A percentile compares a stretch with the other conserved stretches of the same genome.
Evolutionary conservation across 139 green algal species (phyloP).

Genomic region (Chlamydomonas asymmetrica): DNA sequence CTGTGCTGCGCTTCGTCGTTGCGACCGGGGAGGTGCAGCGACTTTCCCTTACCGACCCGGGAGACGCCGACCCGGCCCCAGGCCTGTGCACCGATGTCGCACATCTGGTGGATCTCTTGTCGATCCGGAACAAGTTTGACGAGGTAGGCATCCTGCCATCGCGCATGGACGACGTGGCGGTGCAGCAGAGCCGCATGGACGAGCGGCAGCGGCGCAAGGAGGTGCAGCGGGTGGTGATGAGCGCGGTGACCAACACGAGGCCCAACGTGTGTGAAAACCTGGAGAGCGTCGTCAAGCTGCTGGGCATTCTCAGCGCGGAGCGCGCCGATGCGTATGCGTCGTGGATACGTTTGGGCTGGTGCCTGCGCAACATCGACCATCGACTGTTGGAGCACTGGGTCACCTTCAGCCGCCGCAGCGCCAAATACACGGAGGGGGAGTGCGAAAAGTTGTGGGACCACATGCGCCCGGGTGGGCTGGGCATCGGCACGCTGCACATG

Average conservation of each 20-base stretch:
- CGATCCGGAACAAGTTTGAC: conserved; percentile 19
- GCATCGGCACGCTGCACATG: conserved; percentile 18
- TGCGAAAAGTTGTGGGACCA: conserved; percentile 7
- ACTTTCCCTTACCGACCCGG: background rate
- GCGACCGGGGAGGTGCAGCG: background rate
- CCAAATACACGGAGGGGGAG: conserved; percentile 9
- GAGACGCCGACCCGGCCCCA: background rate
- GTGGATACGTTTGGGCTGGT: conserved; percentile 21
- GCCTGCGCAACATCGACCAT: conserved; percentile 30
- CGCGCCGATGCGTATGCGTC: background rate
- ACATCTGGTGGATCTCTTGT: conserved; percentile 4
- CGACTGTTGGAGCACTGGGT: conserved; percentile 22
- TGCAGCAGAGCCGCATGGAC: background rate
- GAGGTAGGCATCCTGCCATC: too few species aligned
- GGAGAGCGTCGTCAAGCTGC: background rate
- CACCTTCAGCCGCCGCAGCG: background rate
- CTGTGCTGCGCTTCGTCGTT: background rate
- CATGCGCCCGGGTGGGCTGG: conserved; percentile 15
- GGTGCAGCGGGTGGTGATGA: background rate
- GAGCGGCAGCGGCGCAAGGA: background rate
- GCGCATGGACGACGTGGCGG: background rate
- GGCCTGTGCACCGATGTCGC: background rate
- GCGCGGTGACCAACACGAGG: background rate
- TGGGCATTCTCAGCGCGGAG: background rate
- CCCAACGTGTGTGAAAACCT: background rate